Percentiles rank a stretch among this genome's conserved stretches.
phyloP scores from a whole-genome alignment of 257 asterid species.

The Gynochthodes officinalis region DNA sequence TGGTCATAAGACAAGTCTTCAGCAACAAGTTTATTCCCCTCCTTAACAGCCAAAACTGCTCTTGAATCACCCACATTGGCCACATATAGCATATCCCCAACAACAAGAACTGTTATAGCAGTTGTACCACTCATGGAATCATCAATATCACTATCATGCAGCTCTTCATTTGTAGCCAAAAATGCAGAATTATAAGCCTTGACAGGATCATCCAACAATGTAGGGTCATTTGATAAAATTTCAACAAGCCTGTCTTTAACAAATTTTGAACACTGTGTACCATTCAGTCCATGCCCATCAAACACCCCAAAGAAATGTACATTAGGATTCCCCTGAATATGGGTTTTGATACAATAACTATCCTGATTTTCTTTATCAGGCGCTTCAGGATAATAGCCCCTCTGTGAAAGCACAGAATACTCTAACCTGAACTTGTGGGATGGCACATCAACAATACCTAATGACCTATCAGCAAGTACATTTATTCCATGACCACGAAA shows the following conservation, averaged over 20 bases:
- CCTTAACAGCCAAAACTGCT: slow-evolving; percentile 80
- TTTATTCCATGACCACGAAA: slow-evolving; percentile 44
- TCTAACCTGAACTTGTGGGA: slow-evolving; percentile 63
- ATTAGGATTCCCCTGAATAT: slow-evolving; percentile 70
- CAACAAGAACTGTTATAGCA: slow-evolving; percentile 70
- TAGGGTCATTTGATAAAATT: slow-evolving; percentile 44
- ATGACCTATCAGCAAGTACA: slow-evolving; percentile 35
- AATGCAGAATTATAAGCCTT: slow-evolving; percentile 74
- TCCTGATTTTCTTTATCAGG: slow-evolving; percentile 93
- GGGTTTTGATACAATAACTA: slow-evolving; percentile 61
- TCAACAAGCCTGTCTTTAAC: slow-evolving; percentile 80
- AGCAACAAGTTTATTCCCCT: slow-evolving; percentile 58
- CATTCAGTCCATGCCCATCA: slow-evolving; percentile 87
- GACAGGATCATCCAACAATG: slow-evolving; percentile 77
- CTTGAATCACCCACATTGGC: slow-evolving; percentile 97
- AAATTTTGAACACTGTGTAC: slow-evolving; percentile 74
- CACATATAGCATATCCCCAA: slow-evolving; percentile 73
- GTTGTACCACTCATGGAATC: slow-evolving; percentile 99
- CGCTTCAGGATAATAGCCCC: slow-evolving; percentile 82
- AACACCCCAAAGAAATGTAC: slow-evolving; percentile 96
- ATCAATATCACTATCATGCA: slow-evolving; percentile 64
- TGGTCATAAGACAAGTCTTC: slow-evolving; percentile 79
- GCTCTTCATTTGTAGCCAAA: slow-evolving; percentile 68
- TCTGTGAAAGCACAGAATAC: slow-evolving; percentile 64
- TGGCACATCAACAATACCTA: slow-evolving; percentile 74